Conservation (phyloP, 805 yeast genomes). For the Schwanniomyces vanrijiae region DNA sequence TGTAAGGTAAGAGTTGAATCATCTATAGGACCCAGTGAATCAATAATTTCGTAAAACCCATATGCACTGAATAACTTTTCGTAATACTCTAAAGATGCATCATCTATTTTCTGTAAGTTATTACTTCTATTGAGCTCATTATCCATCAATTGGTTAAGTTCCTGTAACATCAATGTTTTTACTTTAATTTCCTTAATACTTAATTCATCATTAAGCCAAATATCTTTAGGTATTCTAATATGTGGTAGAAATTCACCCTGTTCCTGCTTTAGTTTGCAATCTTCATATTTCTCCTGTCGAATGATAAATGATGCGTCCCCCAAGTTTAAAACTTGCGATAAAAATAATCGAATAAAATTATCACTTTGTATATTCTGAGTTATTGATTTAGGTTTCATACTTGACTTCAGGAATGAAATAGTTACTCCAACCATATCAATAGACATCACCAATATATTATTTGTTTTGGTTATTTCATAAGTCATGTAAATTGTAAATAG, state of each 20-base stretch:
- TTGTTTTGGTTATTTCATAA: neutral
- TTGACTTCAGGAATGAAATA: constrained; percentile 11
- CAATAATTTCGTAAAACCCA: constrained; percentile 18
- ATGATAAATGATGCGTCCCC: constrained; percentile 10
- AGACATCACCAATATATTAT: neutral
- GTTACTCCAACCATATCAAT: neutral
- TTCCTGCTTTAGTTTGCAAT: neutral
- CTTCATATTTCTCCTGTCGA: neutral
- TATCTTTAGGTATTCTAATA: constrained; percentile 33
- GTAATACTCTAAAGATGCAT: constrained; percentile 25
- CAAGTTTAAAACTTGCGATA: constrained; percentile 24
- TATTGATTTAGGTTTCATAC: constrained; percentile 21
- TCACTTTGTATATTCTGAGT: constrained; percentile 19
- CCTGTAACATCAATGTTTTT: constrained; percentile 31
- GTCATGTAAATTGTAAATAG: neutral
- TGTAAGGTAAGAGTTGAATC: constrained; percentile 1
- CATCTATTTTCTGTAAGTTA: constrained; percentile 18
- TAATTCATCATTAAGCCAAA: constrained; percentile 36
- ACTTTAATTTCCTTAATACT: constrained; percentile 28
- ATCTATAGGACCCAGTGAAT: neutral
- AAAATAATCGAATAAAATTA: constrained; percentile 23
- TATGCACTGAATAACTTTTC: constrained; percentile 33
- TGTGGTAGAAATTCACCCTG: constrained; percentile 31
- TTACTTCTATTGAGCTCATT: constrained; percentile 12
- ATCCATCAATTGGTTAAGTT: constrained; percentile 31